Evolutionary conservation across 345 rosid species (phyloP).

Genomic region (Gossypium ekmanianum): DNA sequence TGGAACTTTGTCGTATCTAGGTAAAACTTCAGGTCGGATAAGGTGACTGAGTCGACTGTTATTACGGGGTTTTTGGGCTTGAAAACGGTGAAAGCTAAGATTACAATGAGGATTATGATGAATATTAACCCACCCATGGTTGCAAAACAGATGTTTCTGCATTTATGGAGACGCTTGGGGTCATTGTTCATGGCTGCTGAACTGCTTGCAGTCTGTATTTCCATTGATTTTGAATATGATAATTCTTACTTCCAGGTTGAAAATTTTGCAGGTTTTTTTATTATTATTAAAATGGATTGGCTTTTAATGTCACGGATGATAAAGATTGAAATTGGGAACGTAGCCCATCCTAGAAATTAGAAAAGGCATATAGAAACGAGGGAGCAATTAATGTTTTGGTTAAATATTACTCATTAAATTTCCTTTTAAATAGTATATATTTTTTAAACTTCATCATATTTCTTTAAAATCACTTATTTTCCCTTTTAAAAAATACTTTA

Average conservation of each 20-base stretch:
- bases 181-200: neutral
- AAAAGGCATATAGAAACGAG: neutral
- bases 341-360: neutral
- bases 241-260: neutral
- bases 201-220: neutral
- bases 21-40: conserved; percentile 32
- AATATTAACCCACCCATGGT: neutral
- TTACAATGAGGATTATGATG: conserved; percentile 28
- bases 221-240: neutral
- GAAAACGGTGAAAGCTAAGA: conserved; percentile 33
- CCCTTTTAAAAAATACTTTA: too few species aligned
- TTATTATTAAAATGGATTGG: neutral
- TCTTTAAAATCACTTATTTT: too few species aligned
- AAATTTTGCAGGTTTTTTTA: neutral
- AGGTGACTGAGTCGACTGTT: conserved; percentile 40
- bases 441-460: too few species aligned
- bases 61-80: conserved; percentile 56
- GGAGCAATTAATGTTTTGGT: neutral
- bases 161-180: neutral
- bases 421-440: neutral
- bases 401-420: too few species aligned
- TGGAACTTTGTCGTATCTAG: conserved; percentile 23
- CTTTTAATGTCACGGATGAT: neutral
- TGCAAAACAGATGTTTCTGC: conserved; percentile 5
- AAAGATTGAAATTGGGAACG: neutral